A percentile compares a stretch with the other conserved stretches of the same genome.
phyloP scores from a whole-genome alignment of 305 asterid genomes.

The Rubia balearica region DNA sequence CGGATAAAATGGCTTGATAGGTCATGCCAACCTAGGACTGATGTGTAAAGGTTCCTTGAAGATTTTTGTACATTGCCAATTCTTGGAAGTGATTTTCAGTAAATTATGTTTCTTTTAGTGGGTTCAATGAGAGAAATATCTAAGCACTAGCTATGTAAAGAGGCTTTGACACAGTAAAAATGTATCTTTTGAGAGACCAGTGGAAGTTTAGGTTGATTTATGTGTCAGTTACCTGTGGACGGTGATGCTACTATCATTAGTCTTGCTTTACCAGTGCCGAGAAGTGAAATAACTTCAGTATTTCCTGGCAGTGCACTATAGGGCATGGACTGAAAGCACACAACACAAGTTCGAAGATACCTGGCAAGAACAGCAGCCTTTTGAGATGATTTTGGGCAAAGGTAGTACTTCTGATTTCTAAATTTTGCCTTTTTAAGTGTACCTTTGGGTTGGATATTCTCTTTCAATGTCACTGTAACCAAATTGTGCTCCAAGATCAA shows the following conservation, averaged over 20 bases:
- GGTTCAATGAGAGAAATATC: not conserved
- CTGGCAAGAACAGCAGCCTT: slow-evolving; percentile 90
- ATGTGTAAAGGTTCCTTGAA: not conserved
- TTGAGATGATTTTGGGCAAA: slow-evolving; percentile 88
- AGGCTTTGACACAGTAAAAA: not conserved
- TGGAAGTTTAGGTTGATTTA: not conserved
- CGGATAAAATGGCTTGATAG: not conserved
- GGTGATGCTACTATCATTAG: not conserved
- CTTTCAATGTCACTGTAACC: not conserved
- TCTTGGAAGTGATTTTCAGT: not conserved
- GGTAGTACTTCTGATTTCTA: slow-evolving; percentile 33
- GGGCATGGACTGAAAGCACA: slow-evolving; percentile 90
- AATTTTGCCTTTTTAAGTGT: slow-evolving; percentile 10
- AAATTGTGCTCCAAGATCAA: not conserved
- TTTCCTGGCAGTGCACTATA: slow-evolving; percentile 64
- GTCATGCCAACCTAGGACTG: not conserved
- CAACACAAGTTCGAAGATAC: slow-evolving; percentile 93
- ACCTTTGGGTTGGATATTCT: slow-evolving; percentile 10
- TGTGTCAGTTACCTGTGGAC: not conserved
- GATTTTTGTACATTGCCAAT: not conserved
- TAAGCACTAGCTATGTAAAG: not conserved
- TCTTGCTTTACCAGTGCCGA: not conserved
- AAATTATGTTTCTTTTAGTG: not conserved
- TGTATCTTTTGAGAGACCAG: not conserved
- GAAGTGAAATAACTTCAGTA: not conserved